Evolutionary conservation across 2,329 filamentous ascomycete species (phyloP).

Genomic region (Orbilia quercus): DNA sequence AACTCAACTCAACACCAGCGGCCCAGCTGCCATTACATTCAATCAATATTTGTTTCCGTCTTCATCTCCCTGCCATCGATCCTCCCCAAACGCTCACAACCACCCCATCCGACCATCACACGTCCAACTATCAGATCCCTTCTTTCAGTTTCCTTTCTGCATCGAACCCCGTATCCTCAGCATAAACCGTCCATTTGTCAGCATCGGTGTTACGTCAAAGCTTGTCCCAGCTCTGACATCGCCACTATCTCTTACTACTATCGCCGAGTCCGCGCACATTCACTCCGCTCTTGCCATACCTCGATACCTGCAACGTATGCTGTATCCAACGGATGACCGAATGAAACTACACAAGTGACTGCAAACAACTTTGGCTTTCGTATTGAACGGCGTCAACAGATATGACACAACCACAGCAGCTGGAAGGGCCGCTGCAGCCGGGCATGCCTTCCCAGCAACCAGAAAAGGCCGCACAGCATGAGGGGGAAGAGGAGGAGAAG

Average conservation of each 20-base stretch:
- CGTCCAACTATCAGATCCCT: neutral
- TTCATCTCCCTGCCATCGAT: neutral
- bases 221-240: constrained; percentile 2
- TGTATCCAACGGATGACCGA: constrained; percentile 34
- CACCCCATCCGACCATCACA: neutral
- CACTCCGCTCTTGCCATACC: neutral
- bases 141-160: neutral
- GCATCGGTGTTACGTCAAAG: neutral
- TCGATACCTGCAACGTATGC: neutral
- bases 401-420: constrained; percentile 53
- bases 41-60: neutral
- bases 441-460: constrained; percentile 19
- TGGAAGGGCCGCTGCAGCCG: constrained; percentile 29
- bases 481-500: too few species aligned
- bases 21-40: constrained; percentile 9
- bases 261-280: constrained; percentile 21
- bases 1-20: constrained; percentile 9
- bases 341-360: constrained; percentile 18
- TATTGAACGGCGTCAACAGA: constrained; percentile 23
- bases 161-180: neutral
- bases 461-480: constrained; percentile 18
- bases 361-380: constrained; percentile 19
- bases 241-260: neutral
- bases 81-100: neutral
- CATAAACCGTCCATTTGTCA: constrained; percentile 11